These are phyloP conservation scores for Fusarium transvaalense DNA, from an alignment of 2,329 filamentous ascomycete species.

Conservation along the genomic window DNA sequence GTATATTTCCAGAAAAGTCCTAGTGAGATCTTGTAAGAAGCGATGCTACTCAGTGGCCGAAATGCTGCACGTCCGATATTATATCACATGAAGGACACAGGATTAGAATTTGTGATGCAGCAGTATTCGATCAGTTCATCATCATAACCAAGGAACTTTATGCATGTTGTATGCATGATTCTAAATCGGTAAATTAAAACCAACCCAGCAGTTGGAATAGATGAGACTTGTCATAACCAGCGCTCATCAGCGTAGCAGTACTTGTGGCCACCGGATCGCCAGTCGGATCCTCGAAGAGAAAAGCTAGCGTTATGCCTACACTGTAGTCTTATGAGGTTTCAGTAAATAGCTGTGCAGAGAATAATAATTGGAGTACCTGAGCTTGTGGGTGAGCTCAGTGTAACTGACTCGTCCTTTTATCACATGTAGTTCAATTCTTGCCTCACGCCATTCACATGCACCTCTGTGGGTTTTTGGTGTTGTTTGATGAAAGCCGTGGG, in stretches of 20 bases:
- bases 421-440: background rate
- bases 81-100: background rate
- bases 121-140: background rate
- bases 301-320: background rate
- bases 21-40: background rate
- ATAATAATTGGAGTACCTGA: background rate
- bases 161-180: slow-evolving; percentile 1
- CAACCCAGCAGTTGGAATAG: background rate
- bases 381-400: background rate
- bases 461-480: background rate
- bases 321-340: background rate
- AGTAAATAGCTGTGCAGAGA: too few species aligned
- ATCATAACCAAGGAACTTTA: background rate
- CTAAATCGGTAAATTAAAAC: background rate
- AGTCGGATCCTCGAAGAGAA: background rate
- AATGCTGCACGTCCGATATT: background rate
- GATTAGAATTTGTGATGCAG: background rate
- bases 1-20: background rate
- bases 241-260: background rate
- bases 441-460: background rate
- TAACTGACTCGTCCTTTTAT: slow-evolving; percentile 9
- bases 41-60: background rate
- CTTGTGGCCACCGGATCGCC: background rate
- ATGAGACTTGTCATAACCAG: background rate
- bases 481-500: background rate